Evolutionary conservation across 2,329 filamentous ascomycete species (phyloP).

Genomic region (Venturia asperata): DNA sequence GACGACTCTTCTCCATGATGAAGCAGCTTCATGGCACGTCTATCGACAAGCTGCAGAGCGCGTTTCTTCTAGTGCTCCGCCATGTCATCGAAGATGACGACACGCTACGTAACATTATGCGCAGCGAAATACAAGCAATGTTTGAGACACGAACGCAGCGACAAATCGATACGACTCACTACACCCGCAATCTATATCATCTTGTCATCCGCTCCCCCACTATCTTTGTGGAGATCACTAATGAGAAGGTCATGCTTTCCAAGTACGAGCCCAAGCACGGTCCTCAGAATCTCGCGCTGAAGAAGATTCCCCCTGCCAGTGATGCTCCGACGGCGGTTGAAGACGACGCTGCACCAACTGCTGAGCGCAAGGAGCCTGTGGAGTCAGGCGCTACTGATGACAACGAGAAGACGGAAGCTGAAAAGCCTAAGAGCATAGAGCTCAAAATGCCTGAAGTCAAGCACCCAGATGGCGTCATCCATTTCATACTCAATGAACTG

Average conservation of each 20-base stretch:
- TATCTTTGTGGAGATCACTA: slow-evolving; percentile 79
- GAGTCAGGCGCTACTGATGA: slow-evolving; percentile 22
- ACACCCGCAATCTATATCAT: slow-evolving; percentile 69
- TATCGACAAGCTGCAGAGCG: slow-evolving; percentile 64
- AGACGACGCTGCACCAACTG: slow-evolving; percentile 26
- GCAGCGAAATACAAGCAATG: slow-evolving; percentile 73
- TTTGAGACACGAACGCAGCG: slow-evolving; percentile 52
- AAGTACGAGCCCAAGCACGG: slow-evolving; percentile 53
- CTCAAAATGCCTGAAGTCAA: slow-evolving; percentile 78
- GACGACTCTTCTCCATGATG: slow-evolving; percentile 87
- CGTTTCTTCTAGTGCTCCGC: slow-evolving; percentile 78
- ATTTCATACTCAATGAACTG: slow-evolving; percentile 88
- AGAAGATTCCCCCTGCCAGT: slow-evolving; percentile 38
- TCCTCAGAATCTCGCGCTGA: slow-evolving; percentile 48
- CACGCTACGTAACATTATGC: slow-evolving; percentile 85
- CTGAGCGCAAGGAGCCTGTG: slow-evolving; percentile 21
- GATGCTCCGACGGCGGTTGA: slow-evolving; percentile 25
- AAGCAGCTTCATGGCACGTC: slow-evolving; percentile 80
- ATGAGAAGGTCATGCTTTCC: slow-evolving; percentile 71
- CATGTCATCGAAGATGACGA: slow-evolving; percentile 94
- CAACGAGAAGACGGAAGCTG: slow-evolving; percentile 49
- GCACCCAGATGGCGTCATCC: slow-evolving; percentile 88
- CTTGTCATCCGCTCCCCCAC: slow-evolving; percentile 74
- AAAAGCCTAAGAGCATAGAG: slow-evolving; percentile 61
- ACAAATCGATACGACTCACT: slow-evolving; percentile 60